Evolutionary conservation across 805 yeast species (phyloP).

Genomic region (Nakazawaea anatomiae): DNA sequence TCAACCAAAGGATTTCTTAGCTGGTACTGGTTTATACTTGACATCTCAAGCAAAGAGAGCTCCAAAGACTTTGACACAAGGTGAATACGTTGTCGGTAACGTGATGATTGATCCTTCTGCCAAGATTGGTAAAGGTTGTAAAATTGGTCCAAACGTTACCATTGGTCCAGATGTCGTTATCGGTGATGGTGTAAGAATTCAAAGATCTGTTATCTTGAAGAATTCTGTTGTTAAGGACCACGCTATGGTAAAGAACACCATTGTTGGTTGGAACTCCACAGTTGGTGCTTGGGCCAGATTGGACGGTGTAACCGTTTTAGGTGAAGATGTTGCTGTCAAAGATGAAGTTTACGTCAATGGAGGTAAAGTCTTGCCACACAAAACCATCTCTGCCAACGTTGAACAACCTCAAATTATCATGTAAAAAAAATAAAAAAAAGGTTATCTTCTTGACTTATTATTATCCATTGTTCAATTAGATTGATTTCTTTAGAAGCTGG

Average conservation of each 20-base stretch:
- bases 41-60: constrained; percentile 77
- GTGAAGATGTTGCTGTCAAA: constrained; percentile 98
- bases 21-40: constrained; percentile 92
- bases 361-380: constrained; percentile 98
- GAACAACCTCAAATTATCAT: constrained; percentile 97
- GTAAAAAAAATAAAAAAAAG: constrained; percentile 38
- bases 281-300: constrained; percentile 99
- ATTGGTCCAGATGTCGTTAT: constrained; percentile 94
- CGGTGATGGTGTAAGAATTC: constrained; percentile 98
- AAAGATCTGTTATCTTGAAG: constrained; percentile 87
- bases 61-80: constrained; percentile 60
- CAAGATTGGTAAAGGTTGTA: constrained; percentile 84
- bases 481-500: too few relatives aligned
- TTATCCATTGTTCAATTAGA: too few relatives aligned
- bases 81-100: constrained; percentile 70
- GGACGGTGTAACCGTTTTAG: constrained; percentile 95
- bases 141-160: constrained; percentile 97
- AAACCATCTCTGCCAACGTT: constrained; percentile 91
- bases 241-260: constrained; percentile 96
- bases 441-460: too few relatives aligned
- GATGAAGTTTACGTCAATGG: constrained; percentile 99
- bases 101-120: constrained; percentile 95
- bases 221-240: constrained; percentile 93
- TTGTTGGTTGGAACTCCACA: constrained; percentile 98
- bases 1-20: constrained; percentile 98